Percentiles rank a stretch among this genome's conserved stretches.
These are phyloP conservation scores for Syzygium jambos DNA, from an alignment of 345 rosid genomes.

Conservation along the genomic window DNA sequence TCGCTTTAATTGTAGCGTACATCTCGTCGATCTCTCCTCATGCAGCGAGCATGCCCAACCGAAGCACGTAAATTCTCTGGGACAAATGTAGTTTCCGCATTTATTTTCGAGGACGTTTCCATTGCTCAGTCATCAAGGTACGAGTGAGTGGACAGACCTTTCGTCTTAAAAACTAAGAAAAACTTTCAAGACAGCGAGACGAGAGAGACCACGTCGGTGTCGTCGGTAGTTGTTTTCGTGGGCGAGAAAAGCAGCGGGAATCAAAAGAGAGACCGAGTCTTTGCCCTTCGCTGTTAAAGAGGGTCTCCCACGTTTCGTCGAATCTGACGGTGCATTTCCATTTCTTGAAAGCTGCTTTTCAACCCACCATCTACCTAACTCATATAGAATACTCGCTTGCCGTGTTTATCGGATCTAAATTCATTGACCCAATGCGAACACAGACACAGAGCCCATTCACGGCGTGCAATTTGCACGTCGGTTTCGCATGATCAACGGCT, in stretches of 20 bases:
- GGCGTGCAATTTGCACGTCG: neutral
- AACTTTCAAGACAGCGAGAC: neutral
- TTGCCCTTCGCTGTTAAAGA: neutral
- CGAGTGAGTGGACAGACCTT: neutral
- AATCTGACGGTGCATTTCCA: neutral
- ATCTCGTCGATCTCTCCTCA: neutral
- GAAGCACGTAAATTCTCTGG: fast-evolving
- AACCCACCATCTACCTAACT: neutral
- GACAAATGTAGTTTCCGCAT: neutral
- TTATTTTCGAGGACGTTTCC: neutral
- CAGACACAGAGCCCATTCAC: neutral
- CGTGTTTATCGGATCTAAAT: neutral
- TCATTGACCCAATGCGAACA: neutral
- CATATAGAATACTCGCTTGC: neutral
- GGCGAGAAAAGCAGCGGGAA: neutral
- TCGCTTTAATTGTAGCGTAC: fast-evolving
- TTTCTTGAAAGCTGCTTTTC: neutral
- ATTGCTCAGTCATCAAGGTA: neutral
- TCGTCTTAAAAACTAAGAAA: neutral
- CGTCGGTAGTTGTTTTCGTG: neutral
- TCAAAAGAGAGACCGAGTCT: neutral
- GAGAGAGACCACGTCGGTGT: neutral
- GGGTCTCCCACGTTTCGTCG: neutral
- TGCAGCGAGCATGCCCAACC: too few species aligned
- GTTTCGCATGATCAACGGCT: neutral